Conservation (phyloP, 495 filamentous ascomycete species). For the Tuber calosporum region DNA sequence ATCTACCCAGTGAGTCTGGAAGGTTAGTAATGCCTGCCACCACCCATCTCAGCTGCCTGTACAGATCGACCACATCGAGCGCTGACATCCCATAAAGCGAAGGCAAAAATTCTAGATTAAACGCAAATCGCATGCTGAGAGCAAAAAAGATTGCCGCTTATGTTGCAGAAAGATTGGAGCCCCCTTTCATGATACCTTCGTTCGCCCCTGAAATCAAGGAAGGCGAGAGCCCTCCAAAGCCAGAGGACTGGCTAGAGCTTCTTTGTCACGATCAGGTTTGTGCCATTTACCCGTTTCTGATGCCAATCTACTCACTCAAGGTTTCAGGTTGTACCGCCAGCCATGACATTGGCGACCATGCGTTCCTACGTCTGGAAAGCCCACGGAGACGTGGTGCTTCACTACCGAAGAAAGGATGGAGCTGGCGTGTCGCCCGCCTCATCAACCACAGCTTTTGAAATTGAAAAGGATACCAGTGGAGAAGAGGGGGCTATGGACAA, state of each 20-base stretch:
- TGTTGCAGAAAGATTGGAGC: conserved; percentile 83
- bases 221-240: conserved; percentile 49
- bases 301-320: conserved; percentile 24
- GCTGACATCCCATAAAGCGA: conserved; percentile 24
- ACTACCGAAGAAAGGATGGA: conserved; percentile 78
- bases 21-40: conserved; percentile 10
- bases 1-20: conserved; percentile 31
- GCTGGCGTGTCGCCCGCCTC: conserved; percentile 12
- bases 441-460: conserved; percentile 18
- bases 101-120: conserved; percentile 56
- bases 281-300: conserved; percentile 23
- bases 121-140: conserved; percentile 93
- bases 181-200: conserved; percentile 39
- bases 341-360: conserved; percentile 87
- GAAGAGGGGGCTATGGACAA: background rate
- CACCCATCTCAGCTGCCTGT: background rate
- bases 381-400: conserved; percentile 77
- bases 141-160: conserved; percentile 93
- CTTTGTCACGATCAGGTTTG: conserved; percentile 86
- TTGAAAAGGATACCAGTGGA: conserved; percentile 9
- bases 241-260: conserved; percentile 87
- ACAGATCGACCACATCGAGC: background rate
- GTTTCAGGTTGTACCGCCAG: conserved; percentile 53
- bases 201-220: conserved; percentile 24
- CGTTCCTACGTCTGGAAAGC: conserved; percentile 87